These are phyloP conservation scores for Russula griseocarnosa DNA, from an alignment of 768 basidiomycete species.

Conservation along the genomic window DNA sequence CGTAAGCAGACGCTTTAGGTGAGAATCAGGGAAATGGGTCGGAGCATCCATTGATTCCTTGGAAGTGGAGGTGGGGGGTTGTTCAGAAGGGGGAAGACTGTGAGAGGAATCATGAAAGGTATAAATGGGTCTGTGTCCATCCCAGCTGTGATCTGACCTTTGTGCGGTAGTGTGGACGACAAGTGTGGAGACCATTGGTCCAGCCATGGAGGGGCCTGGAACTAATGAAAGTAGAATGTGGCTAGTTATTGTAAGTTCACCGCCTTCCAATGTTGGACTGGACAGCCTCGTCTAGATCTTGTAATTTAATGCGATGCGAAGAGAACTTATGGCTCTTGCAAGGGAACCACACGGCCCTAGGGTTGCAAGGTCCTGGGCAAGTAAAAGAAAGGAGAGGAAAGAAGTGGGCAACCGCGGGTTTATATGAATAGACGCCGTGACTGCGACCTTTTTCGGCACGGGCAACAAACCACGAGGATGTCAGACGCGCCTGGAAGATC, in stretches of 20 bases:
- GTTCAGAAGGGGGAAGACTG: not conserved
- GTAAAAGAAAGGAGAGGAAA: conserved; percentile 10
- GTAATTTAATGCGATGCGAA: conserved; percentile 9
- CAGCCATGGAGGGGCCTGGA: conserved; percentile 5
- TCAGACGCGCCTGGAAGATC: conserved; percentile 27
- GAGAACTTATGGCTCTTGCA: conserved; percentile 2
- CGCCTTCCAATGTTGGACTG: conserved; percentile 9
- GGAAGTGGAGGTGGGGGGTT: not conserved
- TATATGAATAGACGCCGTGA: conserved; percentile 23
- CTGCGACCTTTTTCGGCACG: conserved; percentile 10
- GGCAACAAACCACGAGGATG: conserved; percentile 23
- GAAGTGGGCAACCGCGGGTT: conserved; percentile 12
- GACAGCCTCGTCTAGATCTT: conserved; percentile 7
- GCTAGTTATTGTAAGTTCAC: conserved; percentile 4
- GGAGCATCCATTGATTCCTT: conserved; percentile 18
- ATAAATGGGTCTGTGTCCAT: conserved; percentile 17
- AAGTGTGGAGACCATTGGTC: conserved; percentile 17
- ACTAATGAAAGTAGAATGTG: conserved; percentile 4
- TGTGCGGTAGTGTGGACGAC: conserved; percentile 9
- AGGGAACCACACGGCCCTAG: conserved; percentile 5
- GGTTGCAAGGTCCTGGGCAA: conserved; percentile 11
- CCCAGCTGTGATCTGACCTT: conserved; percentile 1
- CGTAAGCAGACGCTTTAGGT: conserved; percentile 15
- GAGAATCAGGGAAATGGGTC: conserved; percentile 11
- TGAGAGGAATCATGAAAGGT: conserved; percentile 2